Conservation (phyloP, 2,329 filamentous ascomycete genomes). For the Mariannaea sp. region DNA sequence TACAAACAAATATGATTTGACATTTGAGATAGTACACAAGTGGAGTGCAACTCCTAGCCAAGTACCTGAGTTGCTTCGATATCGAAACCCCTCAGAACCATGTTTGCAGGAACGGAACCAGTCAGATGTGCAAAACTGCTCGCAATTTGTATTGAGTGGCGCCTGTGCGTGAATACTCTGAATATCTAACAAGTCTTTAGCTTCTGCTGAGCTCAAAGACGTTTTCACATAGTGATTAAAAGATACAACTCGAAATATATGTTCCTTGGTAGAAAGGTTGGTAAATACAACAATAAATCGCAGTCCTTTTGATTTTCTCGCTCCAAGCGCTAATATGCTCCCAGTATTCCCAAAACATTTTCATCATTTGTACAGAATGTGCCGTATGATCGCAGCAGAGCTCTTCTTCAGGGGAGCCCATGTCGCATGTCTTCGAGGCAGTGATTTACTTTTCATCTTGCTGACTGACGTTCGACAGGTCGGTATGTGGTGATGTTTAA, state of each 20-base stretch:
- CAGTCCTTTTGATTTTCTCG: conserved; percentile 8
- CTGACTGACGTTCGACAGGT: neutral
- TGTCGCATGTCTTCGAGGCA: neutral
- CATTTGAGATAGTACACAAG: neutral
- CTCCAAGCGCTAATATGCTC: conserved; percentile 31
- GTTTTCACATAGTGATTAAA: neutral
- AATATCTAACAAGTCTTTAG: neutral
- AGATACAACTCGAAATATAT: conserved; percentile 16
- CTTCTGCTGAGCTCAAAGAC: neutral
- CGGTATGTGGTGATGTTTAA: conserved; percentile 20
- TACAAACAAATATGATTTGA: neutral
- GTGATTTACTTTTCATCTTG: neutral
- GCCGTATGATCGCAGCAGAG: conserved; percentile 12
- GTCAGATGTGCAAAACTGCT: conserved; percentile 11
- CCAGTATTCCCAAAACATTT: conserved; percentile 26
- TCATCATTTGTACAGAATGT: conserved; percentile 29
- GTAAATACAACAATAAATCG: conserved; percentile 5
- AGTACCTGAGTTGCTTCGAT: conserved; percentile 1
- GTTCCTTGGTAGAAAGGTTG: neutral
- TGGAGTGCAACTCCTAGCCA: neutral
- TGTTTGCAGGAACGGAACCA: neutral
- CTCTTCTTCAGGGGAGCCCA: neutral
- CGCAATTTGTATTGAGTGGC: conserved; percentile 14
- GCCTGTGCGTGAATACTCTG: neutral
- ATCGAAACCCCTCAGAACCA: conserved; percentile 1